Conservation (phyloP, 345 rosid species). For the Raphanus sativus region DNA sequence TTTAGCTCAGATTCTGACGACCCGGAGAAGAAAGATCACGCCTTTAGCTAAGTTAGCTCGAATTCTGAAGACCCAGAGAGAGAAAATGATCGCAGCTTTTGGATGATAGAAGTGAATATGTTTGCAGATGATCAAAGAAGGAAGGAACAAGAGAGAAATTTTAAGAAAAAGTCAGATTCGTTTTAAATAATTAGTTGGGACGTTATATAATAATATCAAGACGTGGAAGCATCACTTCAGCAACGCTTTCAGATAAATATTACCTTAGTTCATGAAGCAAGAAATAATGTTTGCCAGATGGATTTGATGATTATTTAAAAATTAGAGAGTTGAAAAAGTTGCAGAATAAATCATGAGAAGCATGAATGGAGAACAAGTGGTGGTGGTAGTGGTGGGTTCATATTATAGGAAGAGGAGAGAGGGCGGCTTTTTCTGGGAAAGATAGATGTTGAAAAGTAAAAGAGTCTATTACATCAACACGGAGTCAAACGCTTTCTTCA, state of each 20-base stretch:
- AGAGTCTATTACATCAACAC: slow-evolving; percentile 9
- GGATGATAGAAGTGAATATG: background rate
- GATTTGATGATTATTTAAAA: slow-evolving; percentile 4
- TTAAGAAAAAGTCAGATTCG: slow-evolving; percentile 11
- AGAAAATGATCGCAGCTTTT: slow-evolving; percentile 6
- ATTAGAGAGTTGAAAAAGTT: slow-evolving; percentile 13
- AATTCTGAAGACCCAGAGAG: slow-evolving; percentile 18
- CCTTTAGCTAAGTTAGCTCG: slow-evolving; percentile 16
- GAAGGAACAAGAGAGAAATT: background rate
- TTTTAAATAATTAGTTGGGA: background rate
- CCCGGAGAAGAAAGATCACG: slow-evolving; percentile 15
- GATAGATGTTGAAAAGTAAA: slow-evolving; percentile 22
- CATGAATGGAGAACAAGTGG: slow-evolving; percentile 29
- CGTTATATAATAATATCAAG: slow-evolving; percentile 24
- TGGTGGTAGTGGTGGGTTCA: slow-evolving; percentile 2
- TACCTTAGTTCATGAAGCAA: slow-evolving; percentile 17
- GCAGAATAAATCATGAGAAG: slow-evolving; percentile 28
- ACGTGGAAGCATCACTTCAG: slow-evolving; percentile 43
- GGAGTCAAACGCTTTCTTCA: slow-evolving; percentile 13
- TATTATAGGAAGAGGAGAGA: background rate
- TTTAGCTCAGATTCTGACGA: slow-evolving; percentile 17
- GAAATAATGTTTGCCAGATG: slow-evolving; percentile 30
- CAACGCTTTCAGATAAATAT: slow-evolving; percentile 24
- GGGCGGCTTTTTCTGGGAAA: slow-evolving; percentile 14
- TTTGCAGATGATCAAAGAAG: slow-evolving; percentile 20